Evolutionary conservation across 352 stramenopile species (phyloP).

Genomic region (Blastocystis sp.): DNA sequence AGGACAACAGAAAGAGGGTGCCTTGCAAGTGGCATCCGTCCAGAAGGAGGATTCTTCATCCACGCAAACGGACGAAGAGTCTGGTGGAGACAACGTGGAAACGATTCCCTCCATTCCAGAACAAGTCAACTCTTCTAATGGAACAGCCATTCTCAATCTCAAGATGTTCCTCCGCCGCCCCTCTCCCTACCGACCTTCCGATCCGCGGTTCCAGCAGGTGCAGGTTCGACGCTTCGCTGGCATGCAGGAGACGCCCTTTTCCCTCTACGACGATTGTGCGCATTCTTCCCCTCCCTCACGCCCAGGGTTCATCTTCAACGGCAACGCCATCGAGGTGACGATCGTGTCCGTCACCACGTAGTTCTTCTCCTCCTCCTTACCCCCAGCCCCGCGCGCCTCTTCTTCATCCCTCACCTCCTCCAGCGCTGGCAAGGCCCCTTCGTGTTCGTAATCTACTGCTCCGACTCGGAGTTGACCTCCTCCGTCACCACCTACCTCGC

Average conservation of each 20-base stretch:
- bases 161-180: background rate
- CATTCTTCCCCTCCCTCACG: background rate
- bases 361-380: background rate
- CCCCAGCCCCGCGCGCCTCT: constrained; percentile 18
- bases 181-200: background rate
- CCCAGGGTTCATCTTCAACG: constrained; percentile 26
- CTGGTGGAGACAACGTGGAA: too few relatives aligned
- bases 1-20: too few relatives aligned
- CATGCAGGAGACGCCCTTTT: background rate
- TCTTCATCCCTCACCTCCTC: constrained; percentile 36
- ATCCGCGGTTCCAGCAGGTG: constrained; percentile 16
- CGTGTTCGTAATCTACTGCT: constrained; percentile 24
- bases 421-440: constrained; percentile 29
- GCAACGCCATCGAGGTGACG: constrained; percentile 34
- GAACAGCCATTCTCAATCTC: too few relatives aligned
- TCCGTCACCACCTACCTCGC: background rate
- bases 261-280: constrained; percentile 32
- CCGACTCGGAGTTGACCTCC: background rate
- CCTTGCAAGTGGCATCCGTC: too few relatives aligned
- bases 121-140: too few relatives aligned
- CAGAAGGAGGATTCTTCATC: too few relatives aligned
- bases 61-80: too few relatives aligned
- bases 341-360: constrained; percentile 48
- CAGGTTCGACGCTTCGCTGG: constrained; percentile 1
- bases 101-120: too few relatives aligned